Percentiles rank a stretch among this genome's conserved stretches.
phyloP scores from a whole-genome alignment of 2,329 filamentous ascomycete genomes.

The Lachnellula subtilissima region DNA sequence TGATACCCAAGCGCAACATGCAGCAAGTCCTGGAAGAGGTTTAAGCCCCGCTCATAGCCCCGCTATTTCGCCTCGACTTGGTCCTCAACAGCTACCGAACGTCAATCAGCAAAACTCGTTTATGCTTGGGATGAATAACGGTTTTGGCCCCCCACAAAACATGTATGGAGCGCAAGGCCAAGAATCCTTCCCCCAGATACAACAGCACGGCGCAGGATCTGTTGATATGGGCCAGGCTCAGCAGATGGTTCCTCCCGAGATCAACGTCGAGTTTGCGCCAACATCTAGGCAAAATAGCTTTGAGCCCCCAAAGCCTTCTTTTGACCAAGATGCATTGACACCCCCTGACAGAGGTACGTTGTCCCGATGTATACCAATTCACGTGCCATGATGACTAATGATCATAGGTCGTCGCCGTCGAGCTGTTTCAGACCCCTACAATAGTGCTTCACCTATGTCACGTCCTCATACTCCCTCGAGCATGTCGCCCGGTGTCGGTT shows the following conservation, averaged over 20 bases:
- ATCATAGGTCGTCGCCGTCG: constrained; percentile 30
- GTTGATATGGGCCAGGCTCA: constrained; percentile 63
- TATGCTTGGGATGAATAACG: constrained; percentile 43
- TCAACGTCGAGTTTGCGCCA: constrained; percentile 90
- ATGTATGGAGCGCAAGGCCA: constrained; percentile 45
- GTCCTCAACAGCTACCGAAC: constrained; percentile 52
- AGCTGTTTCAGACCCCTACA: constrained; percentile 33
- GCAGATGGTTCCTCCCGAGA: constrained; percentile 85
- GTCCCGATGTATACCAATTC: background rate
- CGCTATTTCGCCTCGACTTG: constrained; percentile 59
- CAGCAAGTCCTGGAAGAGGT: constrained; percentile 61
- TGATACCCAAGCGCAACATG: constrained; percentile 51
- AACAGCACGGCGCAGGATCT: constrained; percentile 40
- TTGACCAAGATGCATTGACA: constrained; percentile 72
- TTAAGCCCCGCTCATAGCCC: constrained; percentile 75
- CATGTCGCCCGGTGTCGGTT: constrained; percentile 50
- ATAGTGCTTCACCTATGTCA: constrained; percentile 38
- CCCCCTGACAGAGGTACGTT: constrained; percentile 67
- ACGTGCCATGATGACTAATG: constrained; percentile 16
- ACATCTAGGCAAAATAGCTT: constrained; percentile 62
- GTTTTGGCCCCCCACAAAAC: constrained; percentile 43
- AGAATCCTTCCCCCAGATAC: constrained; percentile 42
- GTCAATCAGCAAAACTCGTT: constrained; percentile 41
- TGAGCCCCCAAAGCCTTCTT: constrained; percentile 58
- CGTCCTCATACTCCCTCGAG: constrained; percentile 46